Evolutionary conservation across 2,329 filamentous ascomycete genomes (phyloP).

Genomic region (Calonectria crousiana): DNA sequence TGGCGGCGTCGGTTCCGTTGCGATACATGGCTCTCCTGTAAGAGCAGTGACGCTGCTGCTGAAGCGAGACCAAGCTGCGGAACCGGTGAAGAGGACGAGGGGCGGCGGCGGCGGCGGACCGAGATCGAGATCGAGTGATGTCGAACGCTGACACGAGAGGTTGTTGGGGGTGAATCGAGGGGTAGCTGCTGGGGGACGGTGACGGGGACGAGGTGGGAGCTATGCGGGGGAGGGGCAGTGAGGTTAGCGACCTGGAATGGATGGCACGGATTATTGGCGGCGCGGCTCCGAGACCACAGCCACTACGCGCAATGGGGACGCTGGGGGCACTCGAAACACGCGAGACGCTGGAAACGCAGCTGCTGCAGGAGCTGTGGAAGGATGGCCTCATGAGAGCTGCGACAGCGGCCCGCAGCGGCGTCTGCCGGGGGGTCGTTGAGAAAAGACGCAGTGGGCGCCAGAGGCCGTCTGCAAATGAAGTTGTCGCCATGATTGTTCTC

Average conservation of each 20-base stretch:
- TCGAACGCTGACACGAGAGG: neutral
- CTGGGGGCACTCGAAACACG: neutral
- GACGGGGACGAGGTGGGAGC: constrained; percentile 20
- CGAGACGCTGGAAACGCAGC: neutral
- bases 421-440: neutral
- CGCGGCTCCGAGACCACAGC: constrained; percentile 2
- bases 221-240: constrained; percentile 42
- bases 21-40: constrained; percentile 47
- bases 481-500: neutral
- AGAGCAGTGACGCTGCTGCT: constrained; percentile 43
- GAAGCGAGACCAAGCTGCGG: constrained; percentile 22
- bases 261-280: constrained; percentile 40
- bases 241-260: constrained; percentile 25
- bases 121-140: neutral
- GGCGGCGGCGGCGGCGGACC: neutral
- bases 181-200: constrained; percentile 13
- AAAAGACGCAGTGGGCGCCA: constrained; percentile 15
- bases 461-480: neutral
- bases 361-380: neutral
- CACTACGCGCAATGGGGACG: neutral
- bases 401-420: constrained; percentile 2
- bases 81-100: constrained; percentile 5
- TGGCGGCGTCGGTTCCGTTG: constrained; percentile 40
- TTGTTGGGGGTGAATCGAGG: neutral
- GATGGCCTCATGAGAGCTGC: neutral